Evolutionary conservation across 805 yeast genomes (phyloP).

Genomic region (Starmerella gropengiesseri): DNA sequence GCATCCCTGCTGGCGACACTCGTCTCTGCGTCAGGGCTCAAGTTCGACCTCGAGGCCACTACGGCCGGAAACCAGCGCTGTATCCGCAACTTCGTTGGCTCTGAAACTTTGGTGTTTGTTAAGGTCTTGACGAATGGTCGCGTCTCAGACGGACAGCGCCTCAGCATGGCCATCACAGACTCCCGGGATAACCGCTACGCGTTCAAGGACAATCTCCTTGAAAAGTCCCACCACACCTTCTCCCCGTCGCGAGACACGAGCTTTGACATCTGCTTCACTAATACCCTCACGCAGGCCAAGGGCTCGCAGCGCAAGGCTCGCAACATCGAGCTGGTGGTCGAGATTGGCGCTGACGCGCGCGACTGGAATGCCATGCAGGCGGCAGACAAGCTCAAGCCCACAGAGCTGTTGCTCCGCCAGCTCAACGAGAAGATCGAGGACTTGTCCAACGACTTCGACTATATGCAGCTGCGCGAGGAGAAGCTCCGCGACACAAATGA

Average conservation of each 20-base stretch:
- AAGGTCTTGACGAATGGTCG: constrained; percentile 64
- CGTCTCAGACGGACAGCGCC: constrained; percentile 76
- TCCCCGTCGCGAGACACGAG: constrained; percentile 74
- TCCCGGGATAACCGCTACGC: constrained; percentile 77
- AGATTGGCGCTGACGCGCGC: constrained; percentile 92
- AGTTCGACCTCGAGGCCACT: constrained; percentile 28
- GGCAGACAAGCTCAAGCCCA: constrained; percentile 82
- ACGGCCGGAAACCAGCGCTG: constrained; percentile 48
- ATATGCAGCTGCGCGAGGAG: constrained; percentile 79
- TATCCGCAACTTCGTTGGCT: constrained; percentile 80
- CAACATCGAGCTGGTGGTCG: constrained; percentile 80
- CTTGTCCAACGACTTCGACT: constrained; percentile 65
- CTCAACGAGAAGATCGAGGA: constrained; percentile 80
- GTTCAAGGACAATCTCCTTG: constrained; percentile 64
- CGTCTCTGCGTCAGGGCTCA: constrained; percentile 25
- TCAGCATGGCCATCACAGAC: constrained; percentile 54
- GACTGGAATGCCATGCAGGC: constrained; percentile 96
- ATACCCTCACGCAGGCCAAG: constrained; percentile 33
- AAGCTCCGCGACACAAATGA: constrained; percentile 94
- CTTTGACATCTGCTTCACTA: constrained; percentile 84
- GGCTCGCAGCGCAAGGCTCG: constrained; percentile 41
- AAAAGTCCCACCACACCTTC: constrained; percentile 65
- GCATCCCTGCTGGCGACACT: constrained; percentile 11
- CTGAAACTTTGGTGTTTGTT: constrained; percentile 79
- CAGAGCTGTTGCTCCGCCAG: constrained; percentile 79